These are phyloP conservation scores for Vicia faba DNA, from an alignment of 306 rosid genomes.

Conservation along the genomic window DNA sequence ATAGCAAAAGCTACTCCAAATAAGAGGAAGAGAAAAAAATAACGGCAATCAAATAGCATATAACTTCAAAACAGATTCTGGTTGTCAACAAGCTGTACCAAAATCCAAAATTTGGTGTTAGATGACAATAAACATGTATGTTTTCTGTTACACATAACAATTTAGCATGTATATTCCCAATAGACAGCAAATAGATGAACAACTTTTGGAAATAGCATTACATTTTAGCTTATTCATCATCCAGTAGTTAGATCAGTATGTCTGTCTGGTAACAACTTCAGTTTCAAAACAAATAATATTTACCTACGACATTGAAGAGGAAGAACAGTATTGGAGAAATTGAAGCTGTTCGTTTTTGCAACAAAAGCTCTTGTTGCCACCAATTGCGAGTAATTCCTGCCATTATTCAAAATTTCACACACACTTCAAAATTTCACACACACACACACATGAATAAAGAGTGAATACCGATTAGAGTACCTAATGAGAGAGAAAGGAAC, in stretches of 20 bases:
- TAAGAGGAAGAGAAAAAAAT: conserved; percentile 3
- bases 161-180: not conserved
- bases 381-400: conserved; percentile 54
- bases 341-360: conserved; percentile 45
- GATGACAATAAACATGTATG: not conserved
- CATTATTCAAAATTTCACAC: conserved; percentile 6
- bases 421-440: conserved; percentile 17
- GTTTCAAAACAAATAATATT: no score
- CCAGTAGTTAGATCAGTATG: not conserved
- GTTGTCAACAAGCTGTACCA: not conserved
- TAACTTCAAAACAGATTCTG: conserved; percentile 7
- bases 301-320: conserved; percentile 56
- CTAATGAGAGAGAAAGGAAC: conserved; percentile 53
- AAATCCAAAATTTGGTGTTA: not conserved
- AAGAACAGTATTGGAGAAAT: conserved; percentile 44
- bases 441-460: not conserved
- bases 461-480: conserved; percentile 28
- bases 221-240: conserved; percentile 3
- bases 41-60: conserved; percentile 4
- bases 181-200: not conserved
- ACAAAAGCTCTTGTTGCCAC: conserved; percentile 53
- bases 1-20: conserved; percentile 1
- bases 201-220: not conserved
- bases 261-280: not conserved
- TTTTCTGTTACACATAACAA: not conserved